Conservation (phyloP, 73 alveolate genomes). For the Symbiodinium pilosum region DNA sequence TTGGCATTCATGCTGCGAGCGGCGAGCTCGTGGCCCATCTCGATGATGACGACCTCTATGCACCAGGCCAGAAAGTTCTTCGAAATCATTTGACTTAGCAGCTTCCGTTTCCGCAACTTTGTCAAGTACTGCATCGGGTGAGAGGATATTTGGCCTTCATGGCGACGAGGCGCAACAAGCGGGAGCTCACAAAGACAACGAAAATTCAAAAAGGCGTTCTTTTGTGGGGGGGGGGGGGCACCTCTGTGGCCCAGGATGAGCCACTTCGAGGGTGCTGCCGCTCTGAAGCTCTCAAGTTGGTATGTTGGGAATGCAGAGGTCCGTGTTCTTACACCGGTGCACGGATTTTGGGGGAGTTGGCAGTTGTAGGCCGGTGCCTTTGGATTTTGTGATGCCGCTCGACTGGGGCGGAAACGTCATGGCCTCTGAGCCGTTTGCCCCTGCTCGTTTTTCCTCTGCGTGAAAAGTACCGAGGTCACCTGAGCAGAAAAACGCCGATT, state of each 20-base stretch:
- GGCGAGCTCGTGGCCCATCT: constrained; percentile 74
- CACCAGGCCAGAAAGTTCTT: constrained; percentile 82
- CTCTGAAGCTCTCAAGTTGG: constrained; percentile 92
- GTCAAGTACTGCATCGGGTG: no score
- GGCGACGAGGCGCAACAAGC: constrained; percentile 42
- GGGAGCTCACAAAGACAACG: no score
- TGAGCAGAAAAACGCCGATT: constrained; percentile 88
- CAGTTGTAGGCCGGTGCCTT: constrained; percentile 61
- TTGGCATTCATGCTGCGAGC: constrained; percentile 90
- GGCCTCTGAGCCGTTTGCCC: not conserved
- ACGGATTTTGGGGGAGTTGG: not conserved
- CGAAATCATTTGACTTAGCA: no score
- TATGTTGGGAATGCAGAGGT: constrained; percentile 89
- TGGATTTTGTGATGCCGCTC: constrained; percentile 77
- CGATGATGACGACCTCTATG: constrained; percentile 84
- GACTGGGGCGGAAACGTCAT: constrained; percentile 73
- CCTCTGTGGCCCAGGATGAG: constrained; percentile 18
- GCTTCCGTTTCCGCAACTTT: no score
- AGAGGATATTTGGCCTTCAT: constrained; percentile 79
- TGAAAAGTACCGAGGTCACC: not conserved
- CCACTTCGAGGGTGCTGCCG: constrained; percentile 75
- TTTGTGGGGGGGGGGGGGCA: no score
- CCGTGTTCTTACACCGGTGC: not conserved
- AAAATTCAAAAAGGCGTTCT: no score
- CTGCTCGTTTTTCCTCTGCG: not conserved